Evolutionary conservation across 768 basidiomycete genomes (phyloP), one percentile per base, ranked within the genome.

Genomic region (Auriscalpium vulgare): DNA sequence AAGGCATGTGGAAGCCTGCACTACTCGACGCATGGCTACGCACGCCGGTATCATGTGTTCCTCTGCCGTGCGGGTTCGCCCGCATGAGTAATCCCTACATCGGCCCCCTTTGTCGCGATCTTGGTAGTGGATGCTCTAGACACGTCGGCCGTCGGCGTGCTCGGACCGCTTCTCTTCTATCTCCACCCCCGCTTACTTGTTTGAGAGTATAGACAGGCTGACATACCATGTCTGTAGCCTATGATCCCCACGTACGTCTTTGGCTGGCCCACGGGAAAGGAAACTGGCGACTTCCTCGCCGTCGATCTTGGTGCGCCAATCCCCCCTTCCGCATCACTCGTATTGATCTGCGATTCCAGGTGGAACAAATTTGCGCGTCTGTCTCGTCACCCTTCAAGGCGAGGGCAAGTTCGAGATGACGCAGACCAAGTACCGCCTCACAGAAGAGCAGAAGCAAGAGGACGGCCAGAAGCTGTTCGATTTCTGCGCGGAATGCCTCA

Each of bases 201-300:
- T 29, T 4, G 29, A 29, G 29, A 29, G 29, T 29, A 29, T 5
- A 29, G 29, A 5, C 5, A 2, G 29, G 29, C 29, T 29, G 29
- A 29, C 29, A 7, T 29, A 29, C 29, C 29, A 16, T 36, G 45
- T 48, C 17, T 10, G 29, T 56, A 93, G 91, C 90, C 90, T 16
- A 92, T 94, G 97, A 91, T 98, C 52, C 97, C 97, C 4, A 95
- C 97, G 0, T 99, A 77, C 69, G 97, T 98, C 50, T 97, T 98
- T 63, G 89, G 88, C 29, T 98, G 92, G 88, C 97, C 97, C 7
- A 82, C 85, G 10, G 92, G 95, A 4, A 71, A 88, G 56, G 97
- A 99, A 74, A 78, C 75, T 11, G 95, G 97, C 10, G 87, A 94
- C 53, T 97, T 78, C 70, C 84, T 98, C 38, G 93, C 97, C 8